These are phyloP conservation scores for Irpex sp. DNA, from an alignment of 1,284 basidiomycete genomes.

Conservation along the genomic window DNA sequence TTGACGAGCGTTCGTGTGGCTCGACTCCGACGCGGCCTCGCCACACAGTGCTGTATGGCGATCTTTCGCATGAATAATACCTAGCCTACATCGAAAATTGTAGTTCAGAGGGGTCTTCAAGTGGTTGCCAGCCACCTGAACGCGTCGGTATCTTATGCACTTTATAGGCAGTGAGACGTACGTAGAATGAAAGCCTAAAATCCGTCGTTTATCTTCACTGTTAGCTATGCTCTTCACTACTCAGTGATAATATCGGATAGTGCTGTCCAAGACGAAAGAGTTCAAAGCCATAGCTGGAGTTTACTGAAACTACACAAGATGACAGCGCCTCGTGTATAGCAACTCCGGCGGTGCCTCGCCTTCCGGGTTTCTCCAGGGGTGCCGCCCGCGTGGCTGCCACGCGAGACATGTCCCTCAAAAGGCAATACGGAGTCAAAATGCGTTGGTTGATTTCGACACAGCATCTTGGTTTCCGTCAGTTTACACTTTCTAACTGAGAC, in stretches of 20 bases:
- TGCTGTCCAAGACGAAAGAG: not conserved
- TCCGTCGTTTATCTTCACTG: not conserved
- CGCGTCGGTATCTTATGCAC: not conserved
- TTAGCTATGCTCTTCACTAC: not conserved
- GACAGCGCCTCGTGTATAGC: conserved; percentile 10
- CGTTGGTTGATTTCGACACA: not conserved
- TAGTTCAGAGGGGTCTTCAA: too few species aligned
- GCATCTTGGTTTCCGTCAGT: not conserved
- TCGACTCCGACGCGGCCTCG: not conserved
- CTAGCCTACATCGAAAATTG: too few species aligned
- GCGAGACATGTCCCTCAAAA: conserved; percentile 4
- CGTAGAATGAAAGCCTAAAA: not conserved
- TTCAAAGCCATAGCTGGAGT: not conserved
- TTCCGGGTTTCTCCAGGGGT: not conserved
- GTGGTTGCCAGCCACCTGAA: not conserved
- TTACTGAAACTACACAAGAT: not conserved
- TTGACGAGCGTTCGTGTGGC: not conserved
- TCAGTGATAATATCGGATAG: not conserved
- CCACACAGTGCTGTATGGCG: not conserved
- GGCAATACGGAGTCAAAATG: not conserved
- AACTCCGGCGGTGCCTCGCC: conserved; percentile 10
- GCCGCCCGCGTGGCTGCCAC: conserved; percentile 11
- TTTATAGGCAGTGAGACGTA: not conserved
- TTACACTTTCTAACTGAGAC: not conserved
- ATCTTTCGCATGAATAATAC: not conserved